A percentile compares a stretch with the other conserved stretches of the same genome.
Conservation (phyloP, 306 rosid genomes). For the Cicer bijugum region DNA sequence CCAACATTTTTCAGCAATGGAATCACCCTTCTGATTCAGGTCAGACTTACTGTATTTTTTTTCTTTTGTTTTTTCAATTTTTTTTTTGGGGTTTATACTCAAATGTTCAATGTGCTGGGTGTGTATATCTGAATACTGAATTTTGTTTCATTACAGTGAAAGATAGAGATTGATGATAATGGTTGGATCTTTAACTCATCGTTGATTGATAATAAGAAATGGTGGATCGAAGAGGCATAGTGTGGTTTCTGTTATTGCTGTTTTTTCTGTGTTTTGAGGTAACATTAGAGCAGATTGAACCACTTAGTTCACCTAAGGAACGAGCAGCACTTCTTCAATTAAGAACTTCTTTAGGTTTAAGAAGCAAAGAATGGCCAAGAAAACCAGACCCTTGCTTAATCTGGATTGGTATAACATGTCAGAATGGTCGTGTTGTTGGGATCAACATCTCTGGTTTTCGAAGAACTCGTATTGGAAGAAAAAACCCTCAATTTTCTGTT, state of each 20-base stretch:
- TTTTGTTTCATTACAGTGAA: conserved; percentile 45
- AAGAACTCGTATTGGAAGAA: conserved; percentile 73
- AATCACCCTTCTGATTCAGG: conserved; percentile 48
- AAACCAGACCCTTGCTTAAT: conserved; percentile 75
- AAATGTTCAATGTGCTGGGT: conserved; percentile 41
- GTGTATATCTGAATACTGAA: conserved; percentile 43
- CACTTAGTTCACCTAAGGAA: conserved; percentile 51
- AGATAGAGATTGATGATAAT: conserved; percentile 40
- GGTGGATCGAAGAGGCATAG: conserved; percentile 57
- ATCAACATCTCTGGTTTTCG: conserved; percentile 80
- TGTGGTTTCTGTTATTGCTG: conserved; percentile 51
- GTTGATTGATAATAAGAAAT: conserved; percentile 45
- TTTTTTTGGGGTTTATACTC: background rate
- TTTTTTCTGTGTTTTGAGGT: conserved; percentile 56
- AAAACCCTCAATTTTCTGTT: conserved; percentile 73
- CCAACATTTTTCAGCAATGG: conserved; percentile 24
- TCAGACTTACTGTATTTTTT: conserved; percentile 29
- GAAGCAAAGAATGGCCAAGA: conserved; percentile 84
- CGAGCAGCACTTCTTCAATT: conserved; percentile 67
- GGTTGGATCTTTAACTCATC: conserved; percentile 55
- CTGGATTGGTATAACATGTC: conserved; percentile 75
- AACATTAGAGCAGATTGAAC: conserved; percentile 70
- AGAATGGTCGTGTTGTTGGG: conserved; percentile 77
- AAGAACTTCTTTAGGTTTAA: conserved; percentile 79
- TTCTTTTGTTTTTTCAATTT: no score